phyloP scores from a whole-genome alignment of 2,329 filamentous ascomycete species.

The Parastagonospora avenae region DNA sequence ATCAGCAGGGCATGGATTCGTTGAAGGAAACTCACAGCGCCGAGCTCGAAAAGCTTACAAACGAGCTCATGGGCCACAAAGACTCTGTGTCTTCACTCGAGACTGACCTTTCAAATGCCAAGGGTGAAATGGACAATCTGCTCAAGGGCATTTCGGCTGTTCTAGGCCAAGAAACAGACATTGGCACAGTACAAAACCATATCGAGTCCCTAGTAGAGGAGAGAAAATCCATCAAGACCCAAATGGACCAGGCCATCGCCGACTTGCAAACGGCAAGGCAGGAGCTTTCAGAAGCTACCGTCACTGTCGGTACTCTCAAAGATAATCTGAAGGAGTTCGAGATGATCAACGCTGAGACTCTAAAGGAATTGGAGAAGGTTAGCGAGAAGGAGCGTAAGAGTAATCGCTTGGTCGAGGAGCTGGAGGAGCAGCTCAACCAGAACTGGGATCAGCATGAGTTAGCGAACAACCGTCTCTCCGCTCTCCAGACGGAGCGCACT shows the following conservation, averaged over 20 bases:
- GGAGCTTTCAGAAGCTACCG: constrained; percentile 50
- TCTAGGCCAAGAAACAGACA: constrained; percentile 66
- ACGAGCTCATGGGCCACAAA: constrained; percentile 40
- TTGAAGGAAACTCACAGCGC: constrained; percentile 60
- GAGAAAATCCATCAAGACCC: constrained; percentile 50
- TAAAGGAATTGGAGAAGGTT: constrained; percentile 63
- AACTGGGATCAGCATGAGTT: constrained; percentile 93
- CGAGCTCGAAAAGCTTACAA: constrained; percentile 57
- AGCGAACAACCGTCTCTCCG: constrained; percentile 83
- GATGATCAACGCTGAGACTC: constrained; percentile 58
- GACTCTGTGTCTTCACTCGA: constrained; percentile 51
- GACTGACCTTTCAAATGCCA: constrained; percentile 64
- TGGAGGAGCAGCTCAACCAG: constrained; percentile 93
- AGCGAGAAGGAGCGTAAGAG: constrained; percentile 82
- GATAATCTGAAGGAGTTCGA: constrained; percentile 53
- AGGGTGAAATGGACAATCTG: constrained; percentile 64
- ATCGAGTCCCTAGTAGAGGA: constrained; percentile 53
- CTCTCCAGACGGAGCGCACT: constrained; percentile 57
- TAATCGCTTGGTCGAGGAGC: constrained; percentile 87
- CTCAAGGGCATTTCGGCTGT: constrained; percentile 66
- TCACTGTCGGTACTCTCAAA: constrained; percentile 48
- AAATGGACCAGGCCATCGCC: constrained; percentile 50
- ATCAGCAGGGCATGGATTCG: constrained; percentile 59
- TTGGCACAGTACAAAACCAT: constrained; percentile 48
- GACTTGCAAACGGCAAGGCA: constrained; percentile 50